Base-by-base conservation (phyloP, 495 filamentous ascomycete genomes). In the Parachaetomium inaequale region DNA sequence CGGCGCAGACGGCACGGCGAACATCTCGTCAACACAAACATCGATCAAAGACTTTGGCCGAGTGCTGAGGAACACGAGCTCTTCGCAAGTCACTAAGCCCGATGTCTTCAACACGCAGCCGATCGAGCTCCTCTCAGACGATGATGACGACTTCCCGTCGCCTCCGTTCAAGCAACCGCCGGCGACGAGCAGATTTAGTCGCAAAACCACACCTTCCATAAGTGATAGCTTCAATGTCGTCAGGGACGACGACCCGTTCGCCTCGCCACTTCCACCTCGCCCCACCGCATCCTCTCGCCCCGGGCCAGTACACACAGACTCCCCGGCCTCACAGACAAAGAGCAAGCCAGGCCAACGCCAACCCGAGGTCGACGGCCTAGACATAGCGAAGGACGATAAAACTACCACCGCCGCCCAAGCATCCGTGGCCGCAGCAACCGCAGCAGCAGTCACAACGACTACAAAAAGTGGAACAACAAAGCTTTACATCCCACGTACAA, bases 11-110 rank as follows among this genome's bases (percentile, higher is more conserved):
- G 45, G 28, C 57, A 36, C 28, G 11, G 28, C 19, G 11, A 34
- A 21, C 23, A 26, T 52, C 5, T 19, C 50, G 0, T 26, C 43
- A 31, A 57, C 56, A n/a, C 64, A 66, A 38, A 59, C 7, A 3
- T 61, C 62, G 0, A 70, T 72, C 40, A 57, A 36, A 17, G 49
- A 28, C 11, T 68, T 64, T 61, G 69, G 65, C 21, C 21, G 42
- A n/a, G 31, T 67, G 7, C 2, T 23, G 4, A 71, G 47, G 40
- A 25, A 36, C 10, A 11, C 19, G 4, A 21, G 31, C 15, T 40
- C 23, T 6, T 50, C 59, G 21, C 14, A 23, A 26, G n/a, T 11
- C 15, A 15, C 11, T 0, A 59, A 54, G 51, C 6, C 21, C n/a
- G 34, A 40, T 19, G 11, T 15, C 10, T 7, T 14, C 32, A 26